Evolutionary conservation across 2,329 filamentous ascomycete genomes (phyloP).

Genomic region (Pestalotiopsis sp.): DNA sequence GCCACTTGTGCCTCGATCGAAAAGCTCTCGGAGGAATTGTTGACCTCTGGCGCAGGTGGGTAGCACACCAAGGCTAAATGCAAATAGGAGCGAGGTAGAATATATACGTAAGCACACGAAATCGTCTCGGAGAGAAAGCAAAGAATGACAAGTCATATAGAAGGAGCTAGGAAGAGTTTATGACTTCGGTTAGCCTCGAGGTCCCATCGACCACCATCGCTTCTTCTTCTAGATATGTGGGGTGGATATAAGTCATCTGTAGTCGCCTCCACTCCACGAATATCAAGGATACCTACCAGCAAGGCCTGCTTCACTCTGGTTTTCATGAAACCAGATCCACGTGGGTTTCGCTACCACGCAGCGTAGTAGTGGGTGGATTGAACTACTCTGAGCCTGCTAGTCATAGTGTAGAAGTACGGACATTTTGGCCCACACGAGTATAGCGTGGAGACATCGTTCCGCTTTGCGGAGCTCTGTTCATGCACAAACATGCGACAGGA

Average conservation of each 20-base stretch:
- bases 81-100: not conserved
- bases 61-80: not conserved
- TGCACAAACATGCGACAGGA: not conserved
- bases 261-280: not conserved
- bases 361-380: not conserved
- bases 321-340: not conserved
- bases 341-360: not conserved
- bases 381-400: not conserved
- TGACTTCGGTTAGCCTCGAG: not conserved
- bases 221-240: not conserved
- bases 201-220: not conserved
- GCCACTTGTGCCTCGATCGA: not conserved
- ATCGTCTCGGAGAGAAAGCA: not conserved
- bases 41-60: too few species aligned
- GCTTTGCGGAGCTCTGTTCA: not conserved
- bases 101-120: not conserved
- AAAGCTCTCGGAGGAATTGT: not conserved
- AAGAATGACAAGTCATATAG: not conserved
- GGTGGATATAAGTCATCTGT: not conserved
- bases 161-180: not conserved
- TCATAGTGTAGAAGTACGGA: not conserved
- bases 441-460: not conserved
- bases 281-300: not conserved
- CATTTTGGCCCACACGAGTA: not conserved
- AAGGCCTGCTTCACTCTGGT: not conserved